Evolutionary conservation across 495 filamentous ascomycete genomes (phyloP), one percentile per base, ranked within the genome.

Genomic region (Cetradonia linearis): DNA sequence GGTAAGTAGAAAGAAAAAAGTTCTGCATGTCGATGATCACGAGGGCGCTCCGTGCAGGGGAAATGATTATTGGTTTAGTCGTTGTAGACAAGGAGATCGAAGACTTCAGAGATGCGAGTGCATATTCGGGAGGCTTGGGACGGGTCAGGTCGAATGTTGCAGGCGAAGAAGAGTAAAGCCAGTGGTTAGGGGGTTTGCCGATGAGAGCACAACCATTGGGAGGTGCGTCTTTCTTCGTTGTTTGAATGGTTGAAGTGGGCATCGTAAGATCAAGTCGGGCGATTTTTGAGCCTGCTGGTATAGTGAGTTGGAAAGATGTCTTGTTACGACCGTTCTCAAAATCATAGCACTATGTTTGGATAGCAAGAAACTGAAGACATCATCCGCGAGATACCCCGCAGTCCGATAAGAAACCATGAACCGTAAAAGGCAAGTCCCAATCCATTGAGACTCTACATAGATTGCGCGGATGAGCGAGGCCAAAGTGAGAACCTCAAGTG

Each of bases 1-100:
- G 67, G 9, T 68, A 62, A 11, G 69, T 59, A n/a, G 67, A 74
- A 23, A 84, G 70, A 64, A 83, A 83, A 72, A 78, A 83, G 69
- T 83, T 84, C 65, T 84, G 79, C 74, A 84, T 81, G 68, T 84
- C 81, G 37, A 83, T 76, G 27, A 84, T 75, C 1, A 83, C 68
- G 1, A 84, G 69, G 6, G 78, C 81, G 34, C 73, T 74, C 54
- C 68, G 70, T 13, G 67, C 56, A 6, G 79, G 74, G 9, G 69
- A 69, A 7, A 79, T 60, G 11, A 72, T 71, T 44, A 77, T 72
- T 9, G 71, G 70, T 23, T 25, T 55, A 9, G 62, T 68, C 30
- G 58, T 56, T 13, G 62, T 67, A n/a, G 61, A 59, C 44, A 62
- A 20, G 4, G 47, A 18, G 27, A 62, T 57, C 4, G 61, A 36